phyloP scores from a whole-genome alignment of 306 rosid genomes.

The Rosa multiflora region DNA sequence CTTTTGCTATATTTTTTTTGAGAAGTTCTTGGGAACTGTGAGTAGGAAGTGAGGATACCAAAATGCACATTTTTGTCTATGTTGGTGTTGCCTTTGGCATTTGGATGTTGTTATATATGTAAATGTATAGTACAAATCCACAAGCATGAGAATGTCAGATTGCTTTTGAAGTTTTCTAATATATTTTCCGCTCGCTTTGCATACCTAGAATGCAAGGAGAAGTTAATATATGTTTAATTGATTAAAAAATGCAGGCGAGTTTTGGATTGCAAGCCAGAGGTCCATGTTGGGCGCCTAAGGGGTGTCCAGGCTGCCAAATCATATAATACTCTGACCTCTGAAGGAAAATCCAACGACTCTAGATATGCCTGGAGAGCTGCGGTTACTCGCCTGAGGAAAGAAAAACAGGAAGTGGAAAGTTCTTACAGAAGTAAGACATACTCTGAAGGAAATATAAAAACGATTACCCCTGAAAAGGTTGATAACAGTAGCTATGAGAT shows the following conservation, averaged over 20 bases:
- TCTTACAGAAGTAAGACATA: neutral
- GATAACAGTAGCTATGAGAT: neutral
- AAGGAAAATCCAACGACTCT: conserved; percentile 13
- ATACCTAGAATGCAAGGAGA: neutral
- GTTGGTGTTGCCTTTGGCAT: neutral
- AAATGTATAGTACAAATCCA: neutral
- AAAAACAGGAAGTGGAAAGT: conserved; percentile 4
- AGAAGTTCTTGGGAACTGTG: neutral
- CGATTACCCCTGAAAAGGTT: neutral
- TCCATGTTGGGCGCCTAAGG: conserved; percentile 21
- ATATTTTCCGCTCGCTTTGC: neutral
- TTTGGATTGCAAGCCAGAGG: conserved; percentile 46
- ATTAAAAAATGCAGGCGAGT: conserved; percentile 43
- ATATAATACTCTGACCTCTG: conserved; percentile 23
- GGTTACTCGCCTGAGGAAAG: neutral
- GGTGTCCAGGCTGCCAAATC: conserved; percentile 27
- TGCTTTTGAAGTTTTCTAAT: neutral
- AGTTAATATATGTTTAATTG: conserved; percentile 12
- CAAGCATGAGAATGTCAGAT: neutral
- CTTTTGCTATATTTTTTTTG: neutral
- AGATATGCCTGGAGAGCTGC: conserved; percentile 16
- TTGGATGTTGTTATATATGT: neutral
- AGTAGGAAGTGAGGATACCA: neutral
- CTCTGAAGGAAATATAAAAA: neutral
- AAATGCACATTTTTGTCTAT: neutral